Conservation (phyloP, 1,139 yeast genomes). For the Fermentozyma sake region DNA sequence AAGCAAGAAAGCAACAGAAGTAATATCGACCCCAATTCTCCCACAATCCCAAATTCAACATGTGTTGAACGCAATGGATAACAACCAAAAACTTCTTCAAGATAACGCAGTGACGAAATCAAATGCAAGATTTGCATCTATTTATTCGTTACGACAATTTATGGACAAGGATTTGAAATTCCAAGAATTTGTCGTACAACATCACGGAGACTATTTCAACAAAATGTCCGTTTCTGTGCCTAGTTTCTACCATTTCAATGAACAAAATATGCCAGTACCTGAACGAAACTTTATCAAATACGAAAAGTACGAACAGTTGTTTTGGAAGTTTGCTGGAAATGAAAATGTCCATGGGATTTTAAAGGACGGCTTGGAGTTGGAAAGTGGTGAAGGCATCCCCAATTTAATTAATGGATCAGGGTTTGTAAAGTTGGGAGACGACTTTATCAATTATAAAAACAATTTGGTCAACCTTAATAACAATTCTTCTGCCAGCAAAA, state of each 20-base stretch:
- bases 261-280: conserved; percentile 12
- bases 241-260: conserved; percentile 8
- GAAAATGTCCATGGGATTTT: conserved; percentile 7
- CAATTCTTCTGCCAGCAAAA: conserved; percentile 9
- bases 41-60: conserved; percentile 27
- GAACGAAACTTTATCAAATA: conserved; percentile 19
- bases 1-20: conserved; percentile 15
- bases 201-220: conserved; percentile 15
- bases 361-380: conserved; percentile 27
- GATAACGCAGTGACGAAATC: conserved; percentile 25
- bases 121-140: conserved; percentile 34
- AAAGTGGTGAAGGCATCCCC: conserved; percentile 24
- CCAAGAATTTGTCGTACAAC: conserved; percentile 28
- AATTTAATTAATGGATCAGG: conserved; percentile 22
- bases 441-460: conserved; percentile 19
- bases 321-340: conserved; percentile 41
- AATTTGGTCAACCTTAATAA: conserved; percentile 13
- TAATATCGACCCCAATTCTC: conserved; percentile 17
- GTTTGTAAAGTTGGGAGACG: conserved; percentile 23
- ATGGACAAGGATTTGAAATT: conserved; percentile 47
- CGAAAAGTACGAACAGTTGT: conserved; percentile 39
- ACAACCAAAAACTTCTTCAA: conserved; percentile 17
- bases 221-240: conserved; percentile 8
- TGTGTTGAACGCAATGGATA: conserved; percentile 16
- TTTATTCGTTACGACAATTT: conserved; percentile 48